Percentiles rank a stretch among this genome's conserved stretches.
Evolutionary conservation across 305 asterid genomes (phyloP).

Genomic region (Rubia occidens): DNA sequence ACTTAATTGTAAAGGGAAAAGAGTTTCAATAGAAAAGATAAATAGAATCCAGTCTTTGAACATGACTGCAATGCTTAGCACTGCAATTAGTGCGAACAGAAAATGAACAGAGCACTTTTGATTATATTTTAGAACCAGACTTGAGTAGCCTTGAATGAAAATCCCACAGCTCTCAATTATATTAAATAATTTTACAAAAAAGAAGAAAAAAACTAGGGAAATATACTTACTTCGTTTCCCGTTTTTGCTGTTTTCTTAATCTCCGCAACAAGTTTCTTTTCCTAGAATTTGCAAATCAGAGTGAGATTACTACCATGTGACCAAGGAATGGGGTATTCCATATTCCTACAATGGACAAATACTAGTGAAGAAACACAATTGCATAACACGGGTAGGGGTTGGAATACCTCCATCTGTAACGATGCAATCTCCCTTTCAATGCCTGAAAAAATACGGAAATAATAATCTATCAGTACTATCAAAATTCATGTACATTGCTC

Average conservation of each 20-base stretch:
- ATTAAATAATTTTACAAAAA: not conserved
- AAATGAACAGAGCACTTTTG: not conserved
- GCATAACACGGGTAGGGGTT: not conserved
- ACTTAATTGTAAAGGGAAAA: not conserved
- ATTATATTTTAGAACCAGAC: not conserved
- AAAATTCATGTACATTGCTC: too few relatives aligned
- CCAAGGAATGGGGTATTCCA: constrained; percentile 3
- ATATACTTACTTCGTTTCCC: constrained; percentile 73
- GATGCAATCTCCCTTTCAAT: constrained; percentile 87
- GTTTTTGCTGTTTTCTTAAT: constrained; percentile 95
- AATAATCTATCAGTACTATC: too few relatives aligned
- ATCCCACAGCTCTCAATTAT: too few relatives aligned
- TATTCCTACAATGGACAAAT: not conserved
- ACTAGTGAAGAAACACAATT: not conserved
- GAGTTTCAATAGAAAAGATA: not conserved
- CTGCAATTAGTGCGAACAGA: not conserved
- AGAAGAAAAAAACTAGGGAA: not conserved
- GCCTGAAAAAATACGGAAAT: constrained; percentile 31
- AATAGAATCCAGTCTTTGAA: not conserved
- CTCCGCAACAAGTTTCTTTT: constrained; percentile 81
- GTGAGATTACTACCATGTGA: constrained; percentile 16
- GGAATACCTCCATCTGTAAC: constrained; percentile 77
- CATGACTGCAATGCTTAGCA: not conserved
- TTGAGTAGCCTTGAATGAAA: not conserved
- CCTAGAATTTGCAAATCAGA: constrained; percentile 37